Evolutionary conservation across 768 basidiomycete species (phyloP).

Genomic region (Leccinum barrowsii): DNA sequence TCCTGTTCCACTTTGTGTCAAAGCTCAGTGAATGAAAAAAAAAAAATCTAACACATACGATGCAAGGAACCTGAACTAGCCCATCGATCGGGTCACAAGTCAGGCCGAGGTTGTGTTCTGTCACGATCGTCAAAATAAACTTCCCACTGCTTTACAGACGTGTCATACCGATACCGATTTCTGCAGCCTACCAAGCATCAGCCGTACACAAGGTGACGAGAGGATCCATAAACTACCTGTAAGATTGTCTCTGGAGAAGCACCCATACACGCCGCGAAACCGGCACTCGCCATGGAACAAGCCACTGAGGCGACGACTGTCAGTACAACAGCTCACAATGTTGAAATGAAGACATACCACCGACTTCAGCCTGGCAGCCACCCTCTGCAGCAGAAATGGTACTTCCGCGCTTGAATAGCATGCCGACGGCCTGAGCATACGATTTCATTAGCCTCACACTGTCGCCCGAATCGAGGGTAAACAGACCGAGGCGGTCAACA

Average conservation of each 20-base stretch:
- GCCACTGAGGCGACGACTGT: slow-evolving; percentile 54
- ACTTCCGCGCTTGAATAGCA: slow-evolving; percentile 96
- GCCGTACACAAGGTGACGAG: background rate
- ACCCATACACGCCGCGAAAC: slow-evolving; percentile 93
- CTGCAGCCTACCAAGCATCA: slow-evolving; percentile 56
- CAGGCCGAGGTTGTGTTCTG: slow-evolving; percentile 82
- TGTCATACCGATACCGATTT: slow-evolving; percentile 79
- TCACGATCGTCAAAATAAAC: slow-evolving; percentile 2
- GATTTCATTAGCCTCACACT: slow-evolving; percentile 5
- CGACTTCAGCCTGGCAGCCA: slow-evolving; percentile 93
- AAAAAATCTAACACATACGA: slow-evolving; percentile 44
- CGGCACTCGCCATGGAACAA: slow-evolving; percentile 93
- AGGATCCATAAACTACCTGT: slow-evolving; percentile 43
- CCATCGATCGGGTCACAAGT: slow-evolving; percentile 96
- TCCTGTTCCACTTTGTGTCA: slow-evolving; percentile 42
- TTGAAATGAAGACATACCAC: slow-evolving; percentile 45
- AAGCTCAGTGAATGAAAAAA: background rate
- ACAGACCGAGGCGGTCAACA: slow-evolving; percentile 82
- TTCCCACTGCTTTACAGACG: background rate
- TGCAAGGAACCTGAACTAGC: slow-evolving; percentile 93
- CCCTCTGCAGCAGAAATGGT: slow-evolving; percentile 97
- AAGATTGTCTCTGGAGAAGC: slow-evolving; percentile 80
- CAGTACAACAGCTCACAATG: background rate
- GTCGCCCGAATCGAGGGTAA: background rate
- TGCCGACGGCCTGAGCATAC: slow-evolving; percentile 69